Evolutionary conservation across 495 filamentous ascomycete species (phyloP).

Genomic region (Penicillium argentinense): DNA sequence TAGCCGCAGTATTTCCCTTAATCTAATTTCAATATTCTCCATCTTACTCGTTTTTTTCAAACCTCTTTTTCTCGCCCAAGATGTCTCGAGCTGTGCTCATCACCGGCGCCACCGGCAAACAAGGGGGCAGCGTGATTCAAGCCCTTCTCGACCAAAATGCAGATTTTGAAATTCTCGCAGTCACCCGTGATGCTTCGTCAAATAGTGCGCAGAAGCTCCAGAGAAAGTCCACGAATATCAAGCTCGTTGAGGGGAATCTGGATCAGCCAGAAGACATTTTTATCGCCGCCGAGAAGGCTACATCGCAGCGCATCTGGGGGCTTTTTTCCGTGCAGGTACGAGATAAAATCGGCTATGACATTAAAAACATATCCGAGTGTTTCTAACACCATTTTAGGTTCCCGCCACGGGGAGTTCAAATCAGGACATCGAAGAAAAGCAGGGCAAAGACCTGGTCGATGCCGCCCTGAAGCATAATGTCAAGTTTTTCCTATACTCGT

Average conservation of each 20-base stretch:
- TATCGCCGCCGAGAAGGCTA: slow-evolving; percentile 38
- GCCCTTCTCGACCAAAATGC: slow-evolving; percentile 48
- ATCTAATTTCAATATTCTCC: not conserved
- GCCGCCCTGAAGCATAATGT: slow-evolving; percentile 53
- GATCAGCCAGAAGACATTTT: slow-evolving; percentile 54
- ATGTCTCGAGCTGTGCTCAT: slow-evolving; percentile 42
- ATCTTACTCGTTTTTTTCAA: not conserved
- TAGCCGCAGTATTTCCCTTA: no score
- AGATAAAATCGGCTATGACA: no score
- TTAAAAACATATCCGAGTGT: not conserved
- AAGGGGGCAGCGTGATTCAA: slow-evolving; percentile 62
- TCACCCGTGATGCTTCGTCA: slow-evolving; percentile 61
- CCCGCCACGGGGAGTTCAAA: not conserved
- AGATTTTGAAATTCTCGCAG: slow-evolving; percentile 60
- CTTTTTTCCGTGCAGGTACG: slow-evolving; percentile 49
- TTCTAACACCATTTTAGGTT: not conserved
- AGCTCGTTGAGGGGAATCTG: slow-evolving; percentile 57
- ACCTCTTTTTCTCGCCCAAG: not conserved
- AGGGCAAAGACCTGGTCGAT: slow-evolving; percentile 61
- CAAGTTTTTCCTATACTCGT: slow-evolving; percentile 62
- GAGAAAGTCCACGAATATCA: slow-evolving; percentile 43
- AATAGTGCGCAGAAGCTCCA: slow-evolving; percentile 52
- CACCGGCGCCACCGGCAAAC: slow-evolving; percentile 69
- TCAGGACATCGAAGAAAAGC: slow-evolving; percentile 43
- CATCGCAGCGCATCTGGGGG: slow-evolving; percentile 49